Conservation (phyloP, 2,329 filamentous ascomycete genomes). For the Botrytis paeoniae region DNA sequence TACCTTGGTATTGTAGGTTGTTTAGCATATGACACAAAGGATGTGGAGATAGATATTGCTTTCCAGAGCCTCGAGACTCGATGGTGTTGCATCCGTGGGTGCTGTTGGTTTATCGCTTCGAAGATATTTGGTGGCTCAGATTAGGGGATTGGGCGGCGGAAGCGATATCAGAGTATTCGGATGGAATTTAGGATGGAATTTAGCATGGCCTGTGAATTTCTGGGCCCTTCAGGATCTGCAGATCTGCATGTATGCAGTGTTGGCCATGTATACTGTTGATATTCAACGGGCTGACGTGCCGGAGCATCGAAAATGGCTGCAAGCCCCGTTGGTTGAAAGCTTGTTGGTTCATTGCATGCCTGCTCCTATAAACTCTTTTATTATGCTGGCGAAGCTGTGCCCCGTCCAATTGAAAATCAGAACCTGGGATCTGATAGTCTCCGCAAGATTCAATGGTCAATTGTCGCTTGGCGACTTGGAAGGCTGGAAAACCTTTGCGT, state of each 20-base stretch:
- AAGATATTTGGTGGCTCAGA: constrained; percentile 72
- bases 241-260: background rate
- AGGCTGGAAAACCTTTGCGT: no score
- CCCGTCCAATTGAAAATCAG: no score
- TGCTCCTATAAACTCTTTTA: background rate
- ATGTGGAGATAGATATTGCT: background rate
- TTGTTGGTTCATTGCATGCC: background rate
- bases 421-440: no score
- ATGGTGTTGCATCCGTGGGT: constrained; percentile 76
- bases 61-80: constrained; percentile 54
- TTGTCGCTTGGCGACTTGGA: no score
- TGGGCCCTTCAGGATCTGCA: constrained; percentile 27
- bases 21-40: background rate
- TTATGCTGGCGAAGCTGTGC: no score
- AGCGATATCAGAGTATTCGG: constrained; percentile 89
- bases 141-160: constrained; percentile 86
- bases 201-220: constrained; percentile 77
- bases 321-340: background rate
- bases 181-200: constrained; percentile 77
- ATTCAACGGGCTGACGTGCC: background rate
- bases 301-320: background rate
- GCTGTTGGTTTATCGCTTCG: constrained; percentile 65
- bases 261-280: background rate
- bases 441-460: no score
- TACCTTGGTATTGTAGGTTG: background rate